These are phyloP conservation scores for Chlorella sp. DNA, from an alignment of 139 green algal species.

Conservation along the genomic window DNA sequence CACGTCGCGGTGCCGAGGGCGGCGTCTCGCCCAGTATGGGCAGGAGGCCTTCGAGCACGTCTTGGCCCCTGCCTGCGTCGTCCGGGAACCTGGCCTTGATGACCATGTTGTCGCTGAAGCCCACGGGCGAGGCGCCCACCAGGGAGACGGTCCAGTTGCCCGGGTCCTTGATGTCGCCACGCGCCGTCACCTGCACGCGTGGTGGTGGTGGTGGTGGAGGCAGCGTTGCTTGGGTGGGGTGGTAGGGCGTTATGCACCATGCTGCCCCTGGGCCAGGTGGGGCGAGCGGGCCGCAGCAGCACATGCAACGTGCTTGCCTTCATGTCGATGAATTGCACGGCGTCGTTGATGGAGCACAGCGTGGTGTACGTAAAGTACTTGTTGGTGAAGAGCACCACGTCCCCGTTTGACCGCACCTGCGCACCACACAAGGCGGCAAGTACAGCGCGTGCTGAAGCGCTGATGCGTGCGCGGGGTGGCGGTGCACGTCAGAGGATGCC, in stretches of 20 bases:
- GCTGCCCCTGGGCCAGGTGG: background rate
- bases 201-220: background rate
- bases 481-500: background rate
- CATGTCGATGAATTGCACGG: conserved; percentile 5
- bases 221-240: background rate
- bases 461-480: background rate
- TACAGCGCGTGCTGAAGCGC: background rate
- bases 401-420: conserved; percentile 6
- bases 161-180: background rate
- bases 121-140: background rate
- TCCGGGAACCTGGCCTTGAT: background rate
- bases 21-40: background rate
- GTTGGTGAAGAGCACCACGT: conserved; percentile 19
- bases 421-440: background rate
- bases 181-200: background rate
- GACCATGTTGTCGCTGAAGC: background rate
- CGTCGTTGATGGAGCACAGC: conserved; percentile 26
- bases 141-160: background rate
- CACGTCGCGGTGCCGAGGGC: too few relatives aligned
- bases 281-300: background rate
- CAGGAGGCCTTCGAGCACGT: background rate
- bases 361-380: conserved; percentile 24
- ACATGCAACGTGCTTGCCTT: conserved; percentile 1
- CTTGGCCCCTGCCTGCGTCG: background rate
- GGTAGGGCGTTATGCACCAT: background rate